Conservation (phyloP, 2,329 filamentous ascomycete species). For the Aspergillus phoenicis region DNA sequence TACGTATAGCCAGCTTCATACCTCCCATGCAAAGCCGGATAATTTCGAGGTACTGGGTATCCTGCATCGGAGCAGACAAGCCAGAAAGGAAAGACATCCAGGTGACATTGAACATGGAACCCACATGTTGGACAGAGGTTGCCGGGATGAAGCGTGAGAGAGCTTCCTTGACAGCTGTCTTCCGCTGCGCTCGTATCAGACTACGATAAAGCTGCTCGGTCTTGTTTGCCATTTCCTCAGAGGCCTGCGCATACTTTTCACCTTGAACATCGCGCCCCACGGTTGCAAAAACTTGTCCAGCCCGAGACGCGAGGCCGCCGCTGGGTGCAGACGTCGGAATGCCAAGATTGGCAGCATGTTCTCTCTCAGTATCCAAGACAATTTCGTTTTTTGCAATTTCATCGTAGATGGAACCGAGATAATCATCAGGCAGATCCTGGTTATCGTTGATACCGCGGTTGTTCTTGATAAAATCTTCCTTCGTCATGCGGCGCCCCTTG, state of each 20-base stretch:
- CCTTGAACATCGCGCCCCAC: conserved; percentile 88
- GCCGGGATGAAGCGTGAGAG: conserved; percentile 80
- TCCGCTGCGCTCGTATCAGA: conserved; percentile 83
- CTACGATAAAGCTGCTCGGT: conserved; percentile 89
- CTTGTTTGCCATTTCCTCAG: conserved; percentile 85
- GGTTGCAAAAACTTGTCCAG: conserved; percentile 87
- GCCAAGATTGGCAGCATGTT: conserved; percentile 80
- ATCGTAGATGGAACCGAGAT: conserved; percentile 84
- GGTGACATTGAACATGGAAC: conserved; percentile 97
- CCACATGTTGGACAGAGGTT: conserved; percentile 90
- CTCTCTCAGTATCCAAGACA: conserved; percentile 87
- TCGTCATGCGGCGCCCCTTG: conserved; percentile 80
- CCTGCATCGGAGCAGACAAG: conserved; percentile 88
- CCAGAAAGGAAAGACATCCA: conserved; percentile 99
- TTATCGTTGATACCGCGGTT: conserved; percentile 98
- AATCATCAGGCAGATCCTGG: conserved; percentile 88
- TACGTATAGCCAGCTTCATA: conserved; percentile 88
- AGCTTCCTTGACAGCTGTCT: conserved; percentile 71
- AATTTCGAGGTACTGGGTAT: conserved; percentile 87
- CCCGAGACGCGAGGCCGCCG: conserved; percentile 77
- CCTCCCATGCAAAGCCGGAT: conserved; percentile 93
- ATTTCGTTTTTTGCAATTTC: conserved; percentile 93
- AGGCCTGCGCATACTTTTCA: conserved; percentile 92
- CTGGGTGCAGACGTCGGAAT: conserved; percentile 60
- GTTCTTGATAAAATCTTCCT: conserved; percentile 98